phyloP scores from a whole-genome alignment of 1,139 yeast species.

The Yamadazyma dushanensis region DNA sequence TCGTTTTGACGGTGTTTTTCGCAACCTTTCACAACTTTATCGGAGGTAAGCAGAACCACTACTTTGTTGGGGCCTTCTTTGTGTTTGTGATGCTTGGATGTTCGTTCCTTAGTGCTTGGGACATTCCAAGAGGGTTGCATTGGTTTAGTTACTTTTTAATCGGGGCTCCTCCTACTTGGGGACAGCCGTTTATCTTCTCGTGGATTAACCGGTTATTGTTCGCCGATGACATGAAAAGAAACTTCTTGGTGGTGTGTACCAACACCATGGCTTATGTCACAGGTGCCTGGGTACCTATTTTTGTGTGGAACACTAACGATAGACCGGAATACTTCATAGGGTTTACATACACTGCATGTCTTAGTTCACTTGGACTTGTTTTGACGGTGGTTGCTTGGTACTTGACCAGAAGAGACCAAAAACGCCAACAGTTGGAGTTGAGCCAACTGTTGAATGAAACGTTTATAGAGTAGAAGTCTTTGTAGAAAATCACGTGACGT shows the following conservation, averaged over 20 bases:
- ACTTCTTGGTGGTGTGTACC: constrained; percentile 49
- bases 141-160: constrained; percentile 49
- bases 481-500: no score
- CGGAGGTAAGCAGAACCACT: constrained; percentile 42
- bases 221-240: constrained; percentile 50
- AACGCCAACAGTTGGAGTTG: no score
- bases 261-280: constrained; percentile 55
- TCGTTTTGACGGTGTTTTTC: constrained; percentile 36
- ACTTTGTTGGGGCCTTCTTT: constrained; percentile 38
- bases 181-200: constrained; percentile 48
- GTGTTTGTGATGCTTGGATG: constrained; percentile 41
- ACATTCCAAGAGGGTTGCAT: constrained; percentile 47
- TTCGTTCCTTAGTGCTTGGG: constrained; percentile 44
- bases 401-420: constrained; percentile 32
- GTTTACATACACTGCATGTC: constrained; percentile 49
- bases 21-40: constrained; percentile 46
- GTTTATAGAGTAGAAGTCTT: no score
- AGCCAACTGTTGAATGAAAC: no score
- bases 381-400: constrained; percentile 32
- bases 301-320: constrained; percentile 51
- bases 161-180: constrained; percentile 47
- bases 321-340: constrained; percentile 50
- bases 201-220: constrained; percentile 53
- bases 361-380: constrained; percentile 40
- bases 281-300: constrained; percentile 47